Evolutionary conservation across 2,329 filamentous ascomycete genomes (phyloP), one percentile per base, ranked within the genome.

Genomic region (Alternaria tenuissima): DNA sequence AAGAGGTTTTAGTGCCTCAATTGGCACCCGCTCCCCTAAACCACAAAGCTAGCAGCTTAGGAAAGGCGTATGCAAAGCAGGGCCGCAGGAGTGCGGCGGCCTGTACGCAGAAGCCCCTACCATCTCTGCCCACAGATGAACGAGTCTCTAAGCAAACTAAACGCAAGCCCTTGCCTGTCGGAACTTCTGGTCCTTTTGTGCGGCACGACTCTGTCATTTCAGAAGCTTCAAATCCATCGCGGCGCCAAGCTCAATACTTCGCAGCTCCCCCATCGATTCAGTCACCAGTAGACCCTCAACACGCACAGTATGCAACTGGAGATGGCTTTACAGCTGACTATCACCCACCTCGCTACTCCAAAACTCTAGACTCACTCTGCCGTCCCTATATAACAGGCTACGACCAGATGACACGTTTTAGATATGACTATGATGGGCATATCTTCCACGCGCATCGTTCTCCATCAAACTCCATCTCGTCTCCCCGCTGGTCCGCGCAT

Each of bases 351-450:
- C 38, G 39, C 30, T 18, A 24, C 52, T 24, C 41, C 9, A 20
- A 34, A 18, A 24, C 16, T 28, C 14, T 11, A 44, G 32, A 12
- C 32, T 20, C 7, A 6, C 38, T 34, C 64, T 38, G 56, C 24
- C 20, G 5, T 7, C 30, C 46, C 4, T 49, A 38, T 20, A 36
- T 49, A 34, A 24, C 34, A 36, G 69, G 68, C 24, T 56, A 59
- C 52, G 67, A 71, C 34, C 36, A 53, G 2, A 16, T 34, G 8
- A 65, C 61, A 12, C n/a, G 24, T 1, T 64, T 63, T 18, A 3
- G 32, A 2, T 70, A 68, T 44, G 62, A 61, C 38, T 71, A 70
- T 56, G 57, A 72, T 52, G 68, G 69, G 2, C 49, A 48, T 5
- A 52, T 61, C 0, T 39, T 68, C 18, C 68, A 71, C 44, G 30